A percentile compares a stretch with the other conserved stretches of the same genome.
These are phyloP conservation scores for Cucumis hystrix DNA, from an alignment of 306 rosid genomes.

Conservation along the genomic window DNA sequence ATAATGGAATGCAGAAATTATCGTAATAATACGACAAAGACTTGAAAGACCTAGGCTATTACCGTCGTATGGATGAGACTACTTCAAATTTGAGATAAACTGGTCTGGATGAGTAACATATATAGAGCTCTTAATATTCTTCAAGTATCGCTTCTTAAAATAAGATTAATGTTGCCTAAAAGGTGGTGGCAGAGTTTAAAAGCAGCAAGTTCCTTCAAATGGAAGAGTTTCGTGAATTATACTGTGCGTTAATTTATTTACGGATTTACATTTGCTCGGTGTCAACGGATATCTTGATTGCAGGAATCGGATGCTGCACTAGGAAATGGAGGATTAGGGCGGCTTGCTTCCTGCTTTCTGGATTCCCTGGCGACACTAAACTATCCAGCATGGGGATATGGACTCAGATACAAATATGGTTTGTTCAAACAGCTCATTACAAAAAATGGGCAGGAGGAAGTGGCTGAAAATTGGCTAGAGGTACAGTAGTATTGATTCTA, in stretches of 20 bases:
- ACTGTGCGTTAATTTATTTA: background rate
- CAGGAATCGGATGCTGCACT: conserved; percentile 98
- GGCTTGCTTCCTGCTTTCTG: conserved; percentile 93
- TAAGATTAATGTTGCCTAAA: background rate
- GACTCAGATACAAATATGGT: conserved; percentile 88
- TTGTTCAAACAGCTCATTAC: conserved; percentile 76
- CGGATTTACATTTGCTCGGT: background rate
- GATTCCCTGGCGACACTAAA: conserved; percentile 92
- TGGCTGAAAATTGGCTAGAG: conserved; percentile 97
- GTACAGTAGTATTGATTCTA: conserved; percentile 15
- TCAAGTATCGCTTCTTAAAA: background rate
- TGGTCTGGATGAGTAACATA: background rate
- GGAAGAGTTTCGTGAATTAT: background rate
- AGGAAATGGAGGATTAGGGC: conserved; percentile 96
- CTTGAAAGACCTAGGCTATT: background rate
- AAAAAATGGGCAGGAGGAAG: conserved; percentile 90
- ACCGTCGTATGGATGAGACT: background rate
- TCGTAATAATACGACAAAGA: background rate
- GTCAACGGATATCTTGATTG: background rate
- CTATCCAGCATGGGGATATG: conserved; percentile 98
- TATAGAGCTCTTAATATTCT: background rate
- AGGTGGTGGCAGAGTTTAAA: background rate
- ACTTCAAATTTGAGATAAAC: background rate
- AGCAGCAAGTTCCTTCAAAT: background rate
- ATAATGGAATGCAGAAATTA: background rate